Percentiles rank a stretch among this genome's conserved stretches.
These are phyloP conservation scores for Mortierella sp. DNA, from an alignment of 371 early-diverging fungal genomes.

Conservation along the genomic window DNA sequence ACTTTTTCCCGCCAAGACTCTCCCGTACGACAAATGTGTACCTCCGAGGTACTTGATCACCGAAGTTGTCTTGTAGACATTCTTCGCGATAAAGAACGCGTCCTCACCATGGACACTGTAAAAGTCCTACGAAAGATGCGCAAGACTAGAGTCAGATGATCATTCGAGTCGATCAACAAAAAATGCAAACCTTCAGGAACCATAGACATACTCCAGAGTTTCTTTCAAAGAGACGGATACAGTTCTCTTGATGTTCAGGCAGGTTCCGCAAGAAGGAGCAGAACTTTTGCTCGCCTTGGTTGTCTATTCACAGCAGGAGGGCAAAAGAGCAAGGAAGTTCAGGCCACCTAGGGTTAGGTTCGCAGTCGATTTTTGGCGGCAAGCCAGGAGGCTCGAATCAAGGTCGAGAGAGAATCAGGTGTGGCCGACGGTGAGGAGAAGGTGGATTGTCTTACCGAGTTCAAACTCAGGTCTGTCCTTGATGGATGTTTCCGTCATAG, in stretches of 20 bases:
- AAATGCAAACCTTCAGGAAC: too few relatives aligned
- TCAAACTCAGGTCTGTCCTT: conserved; percentile 54
- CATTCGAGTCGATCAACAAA: too few relatives aligned
- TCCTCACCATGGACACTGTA: conserved; percentile 93
- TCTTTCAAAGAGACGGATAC: conserved; percentile 79
- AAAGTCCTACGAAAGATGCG: conserved; percentile 64
- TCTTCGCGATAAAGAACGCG: conserved; percentile 84
- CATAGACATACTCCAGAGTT: conserved; percentile 58
- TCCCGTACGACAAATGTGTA: too few relatives aligned
- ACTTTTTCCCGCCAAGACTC: too few relatives aligned
- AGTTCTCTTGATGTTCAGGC: conserved; percentile 56
- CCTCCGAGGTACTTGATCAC: conserved; percentile 92
- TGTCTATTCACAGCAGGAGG: too few relatives aligned
- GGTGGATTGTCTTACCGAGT: conserved; percentile 39
- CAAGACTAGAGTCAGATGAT: too few relatives aligned
- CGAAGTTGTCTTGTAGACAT: conserved; percentile 89
- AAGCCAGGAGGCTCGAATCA: neutral
- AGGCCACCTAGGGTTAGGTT: too few relatives aligned
- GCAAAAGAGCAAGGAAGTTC: too few relatives aligned
- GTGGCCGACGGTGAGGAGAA: too few relatives aligned
- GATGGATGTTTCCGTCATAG: conserved; percentile 42
- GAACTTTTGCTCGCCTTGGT: conserved; percentile 61
- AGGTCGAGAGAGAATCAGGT: neutral
- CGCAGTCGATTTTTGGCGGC: conserved; percentile 28
- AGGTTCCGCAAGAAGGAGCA: conserved; percentile 60